Conservation (phyloP, 2,329 filamentous ascomycete genomes). For the Lizonia empirigonia region DNA sequence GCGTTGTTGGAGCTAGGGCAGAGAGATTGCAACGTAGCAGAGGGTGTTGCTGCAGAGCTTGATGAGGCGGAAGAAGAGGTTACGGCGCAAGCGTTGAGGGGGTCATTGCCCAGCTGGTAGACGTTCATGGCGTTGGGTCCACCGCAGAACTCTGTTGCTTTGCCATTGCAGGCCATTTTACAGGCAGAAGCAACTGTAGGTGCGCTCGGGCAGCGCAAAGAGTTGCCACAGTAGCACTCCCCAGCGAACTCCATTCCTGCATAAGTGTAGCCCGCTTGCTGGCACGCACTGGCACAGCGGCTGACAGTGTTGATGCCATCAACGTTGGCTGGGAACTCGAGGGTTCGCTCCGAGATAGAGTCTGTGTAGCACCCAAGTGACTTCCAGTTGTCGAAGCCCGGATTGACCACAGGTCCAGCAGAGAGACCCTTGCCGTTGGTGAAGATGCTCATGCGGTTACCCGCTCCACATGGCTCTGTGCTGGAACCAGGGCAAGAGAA, state of each 20-base stretch:
- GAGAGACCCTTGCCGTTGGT: conserved; percentile 1
- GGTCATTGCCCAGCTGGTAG: background rate
- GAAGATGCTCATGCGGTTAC: conserved; percentile 2
- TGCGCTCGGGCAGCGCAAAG: background rate
- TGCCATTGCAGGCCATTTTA: conserved; percentile 4
- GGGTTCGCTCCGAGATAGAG: background rate
- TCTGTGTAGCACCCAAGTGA: conserved; percentile 2
- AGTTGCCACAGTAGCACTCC: background rate
- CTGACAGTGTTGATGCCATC: background rate
- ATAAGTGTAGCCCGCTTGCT: background rate
- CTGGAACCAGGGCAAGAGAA: background rate
- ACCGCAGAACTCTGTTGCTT: background rate
- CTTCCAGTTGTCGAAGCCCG: conserved; percentile 2
- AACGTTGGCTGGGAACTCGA: background rate
- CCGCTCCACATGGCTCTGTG: background rate
- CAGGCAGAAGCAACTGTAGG: conserved; percentile 1
- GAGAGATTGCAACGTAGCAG: background rate
- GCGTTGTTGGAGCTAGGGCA: background rate
- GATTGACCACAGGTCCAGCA: background rate
- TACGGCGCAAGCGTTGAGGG: background rate
- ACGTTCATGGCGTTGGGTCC: conserved; percentile 1
- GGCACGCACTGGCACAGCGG: background rate
- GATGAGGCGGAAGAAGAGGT: background rate
- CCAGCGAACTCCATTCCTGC: background rate
- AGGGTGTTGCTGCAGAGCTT: background rate